Percentiles rank a stretch among this genome's conserved stretches.
phyloP scores from a whole-genome alignment of 2,329 filamentous ascomycete species.

The Nothophaeocryptopus gaeumannii region DNA sequence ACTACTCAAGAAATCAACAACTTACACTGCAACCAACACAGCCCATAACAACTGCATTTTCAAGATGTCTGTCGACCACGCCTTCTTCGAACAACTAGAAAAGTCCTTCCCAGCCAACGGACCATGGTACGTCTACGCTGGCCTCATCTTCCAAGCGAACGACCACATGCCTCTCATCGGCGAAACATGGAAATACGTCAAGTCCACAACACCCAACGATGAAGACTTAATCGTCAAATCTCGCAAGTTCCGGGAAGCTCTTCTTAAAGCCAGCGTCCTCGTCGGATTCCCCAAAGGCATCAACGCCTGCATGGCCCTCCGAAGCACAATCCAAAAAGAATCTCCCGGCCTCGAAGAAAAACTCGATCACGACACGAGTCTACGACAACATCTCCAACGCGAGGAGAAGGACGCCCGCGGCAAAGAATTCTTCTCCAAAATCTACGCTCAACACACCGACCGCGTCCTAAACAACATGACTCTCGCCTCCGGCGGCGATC shows the following conservation, averaged over 20 bases:
- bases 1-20: no score
- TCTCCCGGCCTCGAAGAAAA: slow-evolving; percentile 11
- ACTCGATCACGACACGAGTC: slow-evolving; percentile 16
- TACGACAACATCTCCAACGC: slow-evolving; percentile 13
- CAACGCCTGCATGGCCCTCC: slow-evolving; percentile 19
- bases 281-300: slow-evolving; percentile 23
- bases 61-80: slow-evolving; percentile 11
- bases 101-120: slow-evolving; percentile 9
- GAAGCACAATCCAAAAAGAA: slow-evolving; percentile 9
- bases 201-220: slow-evolving; percentile 1
- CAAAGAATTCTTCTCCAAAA: slow-evolving; percentile 19
- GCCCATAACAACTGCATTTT: no score
- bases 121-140: slow-evolving; percentile 20
- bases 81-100: slow-evolving; percentile 20
- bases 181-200: slow-evolving; percentile 12
- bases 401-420: slow-evolving; percentile 19
- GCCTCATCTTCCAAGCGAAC: slow-evolving; percentile 18
- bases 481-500: slow-evolving; percentile 18
- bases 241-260: slow-evolving; percentile 17
- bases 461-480: slow-evolving; percentile 22
- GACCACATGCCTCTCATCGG: slow-evolving; percentile 21
- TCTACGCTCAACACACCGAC: slow-evolving; percentile 23
- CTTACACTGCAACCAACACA: no score
- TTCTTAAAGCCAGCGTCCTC: slow-evolving; percentile 18
- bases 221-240: slow-evolving; percentile 13